phyloP scores from a whole-genome alignment of 2,329 filamentous ascomycete species.

The Coniochaeta prunicola region DNA sequence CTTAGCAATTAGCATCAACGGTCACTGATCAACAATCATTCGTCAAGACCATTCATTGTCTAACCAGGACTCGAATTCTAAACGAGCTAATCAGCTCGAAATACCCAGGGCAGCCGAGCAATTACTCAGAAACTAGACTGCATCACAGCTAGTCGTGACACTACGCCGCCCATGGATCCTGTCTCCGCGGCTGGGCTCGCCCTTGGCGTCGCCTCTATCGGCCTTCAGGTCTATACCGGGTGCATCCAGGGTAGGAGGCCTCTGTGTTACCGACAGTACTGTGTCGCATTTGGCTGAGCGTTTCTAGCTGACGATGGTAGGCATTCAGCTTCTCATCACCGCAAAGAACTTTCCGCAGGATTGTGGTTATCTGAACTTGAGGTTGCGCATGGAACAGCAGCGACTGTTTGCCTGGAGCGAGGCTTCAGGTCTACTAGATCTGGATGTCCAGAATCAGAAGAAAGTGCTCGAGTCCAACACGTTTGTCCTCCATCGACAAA shows the following conservation, averaged over 20 bases:
- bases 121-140: neutral
- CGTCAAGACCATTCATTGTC: too few species aligned
- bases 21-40: neutral
- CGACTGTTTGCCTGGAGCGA: slow-evolving; percentile 42
- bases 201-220: slow-evolving; percentile 35
- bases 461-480: slow-evolving; percentile 38
- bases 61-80: too few species aligned
- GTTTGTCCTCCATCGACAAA: slow-evolving; percentile 39
- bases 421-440: slow-evolving; percentile 37
- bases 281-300: neutral
- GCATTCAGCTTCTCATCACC: slow-evolving; percentile 39
- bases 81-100: too few species aligned
- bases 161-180: slow-evolving; percentile 33
- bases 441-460: slow-evolving; percentile 30
- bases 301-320: slow-evolving; percentile 16
- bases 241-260: slow-evolving; percentile 26
- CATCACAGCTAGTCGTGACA: neutral
- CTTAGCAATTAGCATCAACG: neutral
- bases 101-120: too few species aligned
- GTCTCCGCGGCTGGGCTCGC: slow-evolving; percentile 33
- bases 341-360: slow-evolving; percentile 40
- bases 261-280: slow-evolving; percentile 13
- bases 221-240: slow-evolving; percentile 37
- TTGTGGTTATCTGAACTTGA: slow-evolving; percentile 38
- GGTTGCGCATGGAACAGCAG: slow-evolving; percentile 42